Evolutionary conservation across 2,329 filamentous ascomycete genomes (phyloP).

Genomic region (Alternaria sp.): DNA sequence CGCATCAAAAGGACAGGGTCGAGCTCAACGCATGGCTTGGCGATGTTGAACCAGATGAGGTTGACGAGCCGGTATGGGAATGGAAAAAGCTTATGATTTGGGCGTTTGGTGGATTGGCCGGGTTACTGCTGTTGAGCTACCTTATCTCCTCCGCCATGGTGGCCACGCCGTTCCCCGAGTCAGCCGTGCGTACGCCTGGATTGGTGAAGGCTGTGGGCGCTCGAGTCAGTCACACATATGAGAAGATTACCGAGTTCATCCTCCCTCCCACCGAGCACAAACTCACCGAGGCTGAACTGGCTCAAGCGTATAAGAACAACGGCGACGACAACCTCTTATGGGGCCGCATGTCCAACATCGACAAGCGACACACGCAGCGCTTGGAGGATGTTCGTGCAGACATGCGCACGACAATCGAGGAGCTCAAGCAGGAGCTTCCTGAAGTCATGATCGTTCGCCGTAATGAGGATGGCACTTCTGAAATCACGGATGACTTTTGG

Average conservation of each 20-base stretch:
- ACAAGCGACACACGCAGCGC: slow-evolving; percentile 14
- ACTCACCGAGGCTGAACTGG: not conserved
- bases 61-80: slow-evolving; percentile 24
- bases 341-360: slow-evolving; percentile 23
- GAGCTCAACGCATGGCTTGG: slow-evolving; percentile 28
- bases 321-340: slow-evolving; percentile 23
- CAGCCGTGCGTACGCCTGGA: slow-evolving; percentile 9
- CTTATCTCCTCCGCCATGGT: slow-evolving; percentile 3
- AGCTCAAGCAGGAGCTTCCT: slow-evolving; percentile 54
- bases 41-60: slow-evolving; percentile 13
- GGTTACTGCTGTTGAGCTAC: slow-evolving; percentile 1
- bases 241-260: slow-evolving; percentile 22
- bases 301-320: slow-evolving; percentile 5
- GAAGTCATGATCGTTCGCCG: slow-evolving; percentile 63
- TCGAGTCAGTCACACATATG: slow-evolving; percentile 23
- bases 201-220: slow-evolving; percentile 17
- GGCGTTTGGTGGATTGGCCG: slow-evolving; percentile 16
- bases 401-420: slow-evolving; percentile 21
- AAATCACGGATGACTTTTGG: slow-evolving; percentile 69
- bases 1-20: slow-evolving; percentile 12
- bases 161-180: slow-evolving; percentile 6
- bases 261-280: slow-evolving; percentile 16
- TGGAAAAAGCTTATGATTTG: slow-evolving; percentile 15
- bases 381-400: slow-evolving; percentile 21
- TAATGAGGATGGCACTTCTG: slow-evolving; percentile 58